Evolutionary conservation across 2,329 filamentous ascomycete species (phyloP).

Genomic region (Grosmannia huntii): DNA sequence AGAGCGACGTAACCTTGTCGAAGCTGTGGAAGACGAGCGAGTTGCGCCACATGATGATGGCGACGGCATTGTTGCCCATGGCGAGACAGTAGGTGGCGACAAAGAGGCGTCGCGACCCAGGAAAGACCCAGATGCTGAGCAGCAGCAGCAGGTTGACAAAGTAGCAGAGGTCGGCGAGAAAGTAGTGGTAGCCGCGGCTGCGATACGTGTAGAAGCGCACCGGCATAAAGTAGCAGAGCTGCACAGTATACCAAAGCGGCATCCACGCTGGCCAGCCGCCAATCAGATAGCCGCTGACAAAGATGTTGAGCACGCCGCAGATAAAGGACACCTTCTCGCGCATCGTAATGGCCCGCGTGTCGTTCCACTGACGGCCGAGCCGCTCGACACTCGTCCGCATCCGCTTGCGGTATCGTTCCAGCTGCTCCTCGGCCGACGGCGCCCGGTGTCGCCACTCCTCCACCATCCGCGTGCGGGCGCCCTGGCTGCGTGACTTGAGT

Average conservation of each 20-base stretch:
- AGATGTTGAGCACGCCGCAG: slow-evolving; percentile 90
- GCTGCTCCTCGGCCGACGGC: slow-evolving; percentile 78
- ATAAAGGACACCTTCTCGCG: slow-evolving; percentile 96
- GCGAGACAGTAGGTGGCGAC: slow-evolving; percentile 86
- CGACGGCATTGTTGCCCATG: slow-evolving; percentile 92
- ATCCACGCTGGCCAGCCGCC: slow-evolving; percentile 77
- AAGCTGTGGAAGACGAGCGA: slow-evolving; percentile 96
- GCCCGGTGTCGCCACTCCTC: slow-evolving; percentile 84
- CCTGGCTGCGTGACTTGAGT: slow-evolving; percentile 60
- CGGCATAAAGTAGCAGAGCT: slow-evolving; percentile 92
- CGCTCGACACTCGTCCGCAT: slow-evolving; percentile 87
- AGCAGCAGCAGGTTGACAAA: slow-evolving; percentile 86
- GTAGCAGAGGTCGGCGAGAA: slow-evolving; percentile 93
- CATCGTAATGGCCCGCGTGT: slow-evolving; percentile 74
- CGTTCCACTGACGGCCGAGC: slow-evolving; percentile 73
- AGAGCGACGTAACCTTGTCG: slow-evolving; percentile 96
- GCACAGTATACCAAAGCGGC: slow-evolving; percentile 81
- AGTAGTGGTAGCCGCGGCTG: slow-evolving; percentile 88
- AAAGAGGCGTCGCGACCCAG: slow-evolving; percentile 78
- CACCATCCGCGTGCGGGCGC: slow-evolving; percentile 78
- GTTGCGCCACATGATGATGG: slow-evolving; percentile 98
- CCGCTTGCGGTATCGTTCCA: slow-evolving; percentile 77
- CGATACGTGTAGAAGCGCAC: slow-evolving; percentile 88
- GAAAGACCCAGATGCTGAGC: slow-evolving; percentile 81
- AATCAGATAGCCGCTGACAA: slow-evolving; percentile 88